Evolutionary conservation across 495 filamentous ascomycete species (phyloP), one percentile per base, ranked within the genome.

Genomic region (Aspergillus haitiensis): DNA sequence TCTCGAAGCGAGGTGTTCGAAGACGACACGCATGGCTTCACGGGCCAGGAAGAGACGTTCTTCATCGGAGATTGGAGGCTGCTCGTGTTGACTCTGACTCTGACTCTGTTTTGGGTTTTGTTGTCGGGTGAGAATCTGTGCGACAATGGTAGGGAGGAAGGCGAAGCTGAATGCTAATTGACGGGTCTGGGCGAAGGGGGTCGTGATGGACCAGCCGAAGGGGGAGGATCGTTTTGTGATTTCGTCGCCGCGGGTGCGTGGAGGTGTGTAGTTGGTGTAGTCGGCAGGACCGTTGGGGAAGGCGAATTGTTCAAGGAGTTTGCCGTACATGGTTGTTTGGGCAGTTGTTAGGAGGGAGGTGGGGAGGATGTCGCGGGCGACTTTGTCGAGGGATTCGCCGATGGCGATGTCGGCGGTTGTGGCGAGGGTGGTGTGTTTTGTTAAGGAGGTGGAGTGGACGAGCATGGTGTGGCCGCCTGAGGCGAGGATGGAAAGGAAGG

Each of bases 401-500:
- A 97, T 75, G 2, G 93, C 91, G 52, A 93, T 86, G 72, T 93
- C 90, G 0, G 66, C 65, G 5, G 86, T 86, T 7, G 81, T 78
- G 10, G 89, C 90, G 12, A 98, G 78, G 58, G 92, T 81, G 13
- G 71, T 69, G 70, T 98, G 93, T 18, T 85, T 75, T 10, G 78
- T 82, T 2, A 94, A 69, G 3, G 77, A 78, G 16, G 70, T 71
- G 11, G 91, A 94, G 52, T 88, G 84, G 2, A 96, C 80, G 4
- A 98, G 83, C 58, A 94, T 85, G 9, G 92, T 91, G 78, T 98
- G 94, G 4, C 94, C 94, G 15, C 94, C 94, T 0, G 91, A 96
- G 45, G 91, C 90, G n/a, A 98, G 84, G 16, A 97, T 78, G 0
- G 89, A 91, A 45, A 97, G 78, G 72, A 95, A 97, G 32, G 94